Evolutionary conservation across 1,284 basidiomycete genomes (phyloP).

Genomic region (Austroboletus novae-zelandiae): DNA sequence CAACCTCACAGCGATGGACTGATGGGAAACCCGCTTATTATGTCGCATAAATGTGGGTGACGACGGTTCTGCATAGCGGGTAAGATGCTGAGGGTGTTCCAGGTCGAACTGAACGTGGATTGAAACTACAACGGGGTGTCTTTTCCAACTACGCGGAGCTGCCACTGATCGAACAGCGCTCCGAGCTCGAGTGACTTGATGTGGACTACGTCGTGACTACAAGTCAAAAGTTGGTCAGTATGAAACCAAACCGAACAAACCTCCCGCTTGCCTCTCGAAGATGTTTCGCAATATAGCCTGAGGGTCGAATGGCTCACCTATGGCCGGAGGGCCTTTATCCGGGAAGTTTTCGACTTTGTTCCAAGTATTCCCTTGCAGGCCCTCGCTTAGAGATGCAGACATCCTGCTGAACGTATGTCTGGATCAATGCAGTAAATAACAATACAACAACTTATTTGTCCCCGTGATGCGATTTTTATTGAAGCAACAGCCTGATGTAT

Average conservation of each 20-base stretch:
- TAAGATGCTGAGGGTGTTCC: conserved; percentile 36
- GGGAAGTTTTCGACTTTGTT: too few relatives aligned
- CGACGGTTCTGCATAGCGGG: conserved; percentile 28
- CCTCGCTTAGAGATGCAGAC: too few relatives aligned
- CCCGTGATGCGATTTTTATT: too few relatives aligned
- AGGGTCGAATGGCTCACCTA: conserved; percentile 6
- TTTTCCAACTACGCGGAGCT: conserved; percentile 30
- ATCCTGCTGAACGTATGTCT: too few relatives aligned
- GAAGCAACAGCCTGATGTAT: too few relatives aligned
- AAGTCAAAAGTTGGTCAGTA: background rate
- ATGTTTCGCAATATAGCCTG: conserved; percentile 27
- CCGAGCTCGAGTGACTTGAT: conserved; percentile 36
- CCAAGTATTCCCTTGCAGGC: too few relatives aligned
- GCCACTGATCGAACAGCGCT: conserved; percentile 36
- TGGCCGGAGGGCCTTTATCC: too few relatives aligned
- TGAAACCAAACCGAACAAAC: background rate
- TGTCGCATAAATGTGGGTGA: conserved; percentile 43
- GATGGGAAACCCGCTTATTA: conserved; percentile 33
- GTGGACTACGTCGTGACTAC: conserved; percentile 26
- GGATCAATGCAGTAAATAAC: too few relatives aligned
- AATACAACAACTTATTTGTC: too few relatives aligned
- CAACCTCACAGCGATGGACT: too few relatives aligned
- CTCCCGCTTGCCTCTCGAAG: conserved; percentile 25
- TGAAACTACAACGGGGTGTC: conserved; percentile 38
- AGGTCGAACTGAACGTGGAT: conserved; percentile 39